A percentile compares a stretch with the other conserved stretches of the same genome.
phyloP scores from a whole-genome alignment of 1,139 yeast species.

The Sugiyamaella paludigena region DNA sequence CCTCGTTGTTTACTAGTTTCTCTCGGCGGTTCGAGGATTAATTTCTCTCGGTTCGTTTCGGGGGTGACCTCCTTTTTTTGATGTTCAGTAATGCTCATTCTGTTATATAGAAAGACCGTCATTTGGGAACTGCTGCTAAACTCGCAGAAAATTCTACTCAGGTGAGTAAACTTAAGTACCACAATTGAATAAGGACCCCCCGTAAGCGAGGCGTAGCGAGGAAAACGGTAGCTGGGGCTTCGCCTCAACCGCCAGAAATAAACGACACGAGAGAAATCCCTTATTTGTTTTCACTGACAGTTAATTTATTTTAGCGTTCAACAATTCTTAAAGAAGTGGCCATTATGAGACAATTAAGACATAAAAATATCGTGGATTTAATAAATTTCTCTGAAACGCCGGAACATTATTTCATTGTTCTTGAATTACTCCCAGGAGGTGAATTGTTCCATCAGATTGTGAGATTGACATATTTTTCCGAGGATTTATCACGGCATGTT shows the following conservation, averaged over 20 bases:
- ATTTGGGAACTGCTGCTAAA: constrained; percentile 31
- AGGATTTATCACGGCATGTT: constrained; percentile 78
- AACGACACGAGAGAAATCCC: no score
- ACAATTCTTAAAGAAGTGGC: constrained; percentile 79
- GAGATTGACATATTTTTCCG: constrained; percentile 85
- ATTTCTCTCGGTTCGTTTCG: neutral
- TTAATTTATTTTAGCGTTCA: constrained; percentile 39
- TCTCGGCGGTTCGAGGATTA: no score
- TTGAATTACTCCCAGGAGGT: constrained; percentile 89
- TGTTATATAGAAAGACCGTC: constrained; percentile 22
- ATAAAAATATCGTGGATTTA: constrained; percentile 70
- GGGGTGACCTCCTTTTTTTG: neutral
- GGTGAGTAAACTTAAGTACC: constrained; percentile 25
- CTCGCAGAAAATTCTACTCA: constrained; percentile 33
- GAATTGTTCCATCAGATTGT: constrained; percentile 94
- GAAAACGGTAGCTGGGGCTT: constrained; percentile 1
- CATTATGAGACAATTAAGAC: constrained; percentile 71
- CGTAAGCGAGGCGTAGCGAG: neutral
- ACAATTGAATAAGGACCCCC: neutral
- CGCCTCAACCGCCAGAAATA: neutral
- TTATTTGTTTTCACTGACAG: neutral
- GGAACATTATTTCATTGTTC: constrained; percentile 70
- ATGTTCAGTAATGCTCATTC: constrained; percentile 13
- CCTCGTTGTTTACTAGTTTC: neutral
- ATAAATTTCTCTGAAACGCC: constrained; percentile 64